These are phyloP conservation scores for Opeltia flavorubescens DNA, from an alignment of 495 filamentous ascomycete genomes.

Conservation along the genomic window DNA sequence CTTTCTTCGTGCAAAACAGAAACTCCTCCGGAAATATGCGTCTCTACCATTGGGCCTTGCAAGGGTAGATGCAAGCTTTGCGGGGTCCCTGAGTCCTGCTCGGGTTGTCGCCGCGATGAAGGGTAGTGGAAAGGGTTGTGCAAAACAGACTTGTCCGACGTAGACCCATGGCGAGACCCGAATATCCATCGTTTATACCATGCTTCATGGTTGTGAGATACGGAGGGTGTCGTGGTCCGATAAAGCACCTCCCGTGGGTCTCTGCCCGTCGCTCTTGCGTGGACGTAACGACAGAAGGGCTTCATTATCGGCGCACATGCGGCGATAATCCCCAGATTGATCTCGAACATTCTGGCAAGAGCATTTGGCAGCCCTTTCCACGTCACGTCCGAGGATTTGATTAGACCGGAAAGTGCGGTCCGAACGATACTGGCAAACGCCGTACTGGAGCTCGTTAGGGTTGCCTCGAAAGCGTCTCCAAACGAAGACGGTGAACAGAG, in stretches of 20 bases:
- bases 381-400: constrained; percentile 5
- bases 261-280: neutral
- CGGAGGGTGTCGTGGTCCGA: neutral
- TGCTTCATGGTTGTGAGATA: neutral
- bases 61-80: neutral
- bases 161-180: neutral
- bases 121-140: neutral
- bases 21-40: neutral
- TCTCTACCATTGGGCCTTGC: neutral
- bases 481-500: neutral
- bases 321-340: constrained; percentile 10
- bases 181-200: neutral
- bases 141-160: neutral
- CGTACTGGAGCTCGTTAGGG: neutral
- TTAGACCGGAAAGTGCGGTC: constrained; percentile 3
- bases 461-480: neutral
- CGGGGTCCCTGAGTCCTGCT: neutral
- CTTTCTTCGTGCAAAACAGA: neutral
- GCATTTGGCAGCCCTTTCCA: constrained; percentile 7
- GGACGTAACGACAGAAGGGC: constrained; percentile 5
- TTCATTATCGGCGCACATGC: constrained; percentile 11
- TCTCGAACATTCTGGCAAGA: constrained; percentile 7
- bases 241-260: constrained; percentile 7
- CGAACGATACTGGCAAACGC: constrained; percentile 3
- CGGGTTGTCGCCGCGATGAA: neutral